A percentile compares a stretch with the other conserved stretches of the same genome.
Evolutionary conservation across 2,329 filamentous ascomycete species (phyloP).

Genomic region (Coniella vitis): DNA sequence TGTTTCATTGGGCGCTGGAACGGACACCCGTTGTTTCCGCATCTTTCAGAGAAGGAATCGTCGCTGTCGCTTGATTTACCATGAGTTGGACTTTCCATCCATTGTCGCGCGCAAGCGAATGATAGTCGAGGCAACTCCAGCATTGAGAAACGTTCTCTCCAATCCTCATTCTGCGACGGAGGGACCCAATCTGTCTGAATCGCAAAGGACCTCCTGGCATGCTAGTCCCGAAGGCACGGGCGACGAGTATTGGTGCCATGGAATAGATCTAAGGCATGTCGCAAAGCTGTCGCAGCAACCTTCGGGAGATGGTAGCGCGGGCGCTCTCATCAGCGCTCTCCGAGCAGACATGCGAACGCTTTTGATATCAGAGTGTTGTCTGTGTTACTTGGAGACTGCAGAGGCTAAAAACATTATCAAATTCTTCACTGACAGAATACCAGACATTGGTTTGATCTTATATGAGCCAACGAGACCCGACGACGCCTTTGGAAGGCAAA

Average conservation of each 20-base stretch:
- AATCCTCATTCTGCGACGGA: conserved; percentile 20
- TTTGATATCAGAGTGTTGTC: conserved; percentile 88
- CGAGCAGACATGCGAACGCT: conserved; percentile 64
- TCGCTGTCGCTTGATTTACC: conserved; percentile 57
- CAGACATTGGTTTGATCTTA: conserved; percentile 54
- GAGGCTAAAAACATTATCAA: conserved; percentile 58
- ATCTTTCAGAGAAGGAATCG: conserved; percentile 45
- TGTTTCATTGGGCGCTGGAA: conserved; percentile 86
- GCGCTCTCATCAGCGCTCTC: conserved; percentile 7
- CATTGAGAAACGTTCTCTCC: conserved; percentile 33
- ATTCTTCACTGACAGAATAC: conserved; percentile 52
- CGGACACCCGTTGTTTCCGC: conserved; percentile 82
- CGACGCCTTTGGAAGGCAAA: conserved; percentile 83
- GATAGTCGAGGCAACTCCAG: conserved; percentile 40
- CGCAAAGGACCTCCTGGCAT: conserved; percentile 31
- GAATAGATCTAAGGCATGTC: conserved; percentile 64
- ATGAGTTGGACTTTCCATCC: conserved; percentile 83
- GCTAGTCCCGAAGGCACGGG: conserved; percentile 30
- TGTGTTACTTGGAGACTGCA: conserved; percentile 72
- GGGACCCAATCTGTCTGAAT: conserved; percentile 8
- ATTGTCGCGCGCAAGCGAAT: conserved; percentile 64
- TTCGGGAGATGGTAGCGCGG: conserved; percentile 16
- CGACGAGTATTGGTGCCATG: conserved; percentile 50
- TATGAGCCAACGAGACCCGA: conserved; percentile 85
- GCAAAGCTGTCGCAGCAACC: conserved; percentile 17